Conservation (phyloP, 768 basidiomycete genomes). For the Pleurotus djamor region DNA sequence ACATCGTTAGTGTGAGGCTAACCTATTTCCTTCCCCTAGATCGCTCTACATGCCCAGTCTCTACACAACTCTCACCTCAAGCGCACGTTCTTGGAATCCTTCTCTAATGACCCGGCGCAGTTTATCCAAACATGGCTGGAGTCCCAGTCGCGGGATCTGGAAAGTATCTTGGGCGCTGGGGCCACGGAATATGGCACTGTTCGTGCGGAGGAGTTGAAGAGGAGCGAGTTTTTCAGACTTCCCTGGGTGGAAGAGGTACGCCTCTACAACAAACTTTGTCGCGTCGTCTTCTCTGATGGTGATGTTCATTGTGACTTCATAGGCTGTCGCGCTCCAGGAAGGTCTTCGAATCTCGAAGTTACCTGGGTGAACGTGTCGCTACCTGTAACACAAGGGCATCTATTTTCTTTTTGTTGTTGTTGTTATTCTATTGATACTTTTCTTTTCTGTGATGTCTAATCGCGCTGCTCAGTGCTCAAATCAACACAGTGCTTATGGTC, state of each 20-base stretch:
- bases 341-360: conserved; percentile 51
- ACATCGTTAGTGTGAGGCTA: not conserved
- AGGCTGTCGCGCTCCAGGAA: conserved; percentile 85
- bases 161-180: conserved; percentile 86
- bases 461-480: too few species aligned
- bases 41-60: conserved; percentile 80
- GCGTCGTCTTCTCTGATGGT: not conserved
- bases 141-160: conserved; percentile 89
- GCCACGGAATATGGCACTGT: conserved; percentile 76
- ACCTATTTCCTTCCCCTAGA: conserved; percentile 37
- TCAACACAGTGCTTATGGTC: too few species aligned
- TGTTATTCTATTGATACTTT: too few species aligned
- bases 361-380: too few species aligned
- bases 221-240: conserved; percentile 88
- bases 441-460: too few species aligned
- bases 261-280: not conserved
- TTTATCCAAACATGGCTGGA: conserved; percentile 92
- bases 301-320: conserved; percentile 13
- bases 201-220: conserved; percentile 82
- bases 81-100: conserved; percentile 80
- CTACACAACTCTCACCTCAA: conserved; percentile 87
- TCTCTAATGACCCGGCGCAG: conserved; percentile 72
- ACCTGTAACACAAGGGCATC: too few species aligned
- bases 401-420: too few species aligned
- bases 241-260: conserved; percentile 85